Conservation (phyloP, 2,329 filamentous ascomycete species). For the Monosporascus cannonballus region DNA sequence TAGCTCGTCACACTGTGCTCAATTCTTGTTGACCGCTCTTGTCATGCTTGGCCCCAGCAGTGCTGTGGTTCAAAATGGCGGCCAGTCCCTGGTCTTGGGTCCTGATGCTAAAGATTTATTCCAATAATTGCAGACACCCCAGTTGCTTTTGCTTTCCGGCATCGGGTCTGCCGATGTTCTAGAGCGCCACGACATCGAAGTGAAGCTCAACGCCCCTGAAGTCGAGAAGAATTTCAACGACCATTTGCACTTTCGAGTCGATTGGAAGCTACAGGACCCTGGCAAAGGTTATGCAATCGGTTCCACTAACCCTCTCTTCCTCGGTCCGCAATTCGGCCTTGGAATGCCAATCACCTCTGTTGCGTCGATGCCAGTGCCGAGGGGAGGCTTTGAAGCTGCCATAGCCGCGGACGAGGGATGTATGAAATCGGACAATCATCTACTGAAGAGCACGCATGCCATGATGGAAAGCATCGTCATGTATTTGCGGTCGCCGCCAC, state of each 20-base stretch:
- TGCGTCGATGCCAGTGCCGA: slow-evolving; percentile 9
- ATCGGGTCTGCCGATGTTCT: slow-evolving; percentile 11
- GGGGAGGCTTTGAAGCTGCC: slow-evolving; percentile 8
- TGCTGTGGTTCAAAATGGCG: too few species aligned
- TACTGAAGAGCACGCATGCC: slow-evolving; percentile 13
- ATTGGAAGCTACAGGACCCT: slow-evolving; percentile 18
- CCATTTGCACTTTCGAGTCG: slow-evolving; percentile 13
- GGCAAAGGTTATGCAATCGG: slow-evolving; percentile 16
- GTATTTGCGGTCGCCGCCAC: slow-evolving; percentile 8
- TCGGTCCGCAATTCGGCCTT: slow-evolving; percentile 11
- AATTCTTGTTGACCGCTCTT: slow-evolving; percentile 32
- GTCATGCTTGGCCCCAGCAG: slow-evolving; percentile 18
- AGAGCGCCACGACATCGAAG: slow-evolving; percentile 9
- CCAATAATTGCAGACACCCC: slow-evolving; percentile 11
- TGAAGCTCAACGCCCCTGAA: slow-evolving; percentile 9
- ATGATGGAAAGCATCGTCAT: slow-evolving; percentile 19
- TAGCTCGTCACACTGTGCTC: too few species aligned
- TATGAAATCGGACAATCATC: slow-evolving; percentile 9
- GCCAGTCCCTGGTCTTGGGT: too few species aligned
- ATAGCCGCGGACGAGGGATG: slow-evolving; percentile 17
- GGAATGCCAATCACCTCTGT: slow-evolving; percentile 13
- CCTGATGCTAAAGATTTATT: slow-evolving; percentile 2
- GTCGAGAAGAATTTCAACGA: slow-evolving; percentile 16
- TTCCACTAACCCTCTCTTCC: slow-evolving; percentile 15
- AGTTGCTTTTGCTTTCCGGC: slow-evolving; percentile 16